Evolutionary conservation across 2,329 filamentous ascomycete genomes (phyloP).

Genomic region (Bipolaris sorokiniana): DNA sequence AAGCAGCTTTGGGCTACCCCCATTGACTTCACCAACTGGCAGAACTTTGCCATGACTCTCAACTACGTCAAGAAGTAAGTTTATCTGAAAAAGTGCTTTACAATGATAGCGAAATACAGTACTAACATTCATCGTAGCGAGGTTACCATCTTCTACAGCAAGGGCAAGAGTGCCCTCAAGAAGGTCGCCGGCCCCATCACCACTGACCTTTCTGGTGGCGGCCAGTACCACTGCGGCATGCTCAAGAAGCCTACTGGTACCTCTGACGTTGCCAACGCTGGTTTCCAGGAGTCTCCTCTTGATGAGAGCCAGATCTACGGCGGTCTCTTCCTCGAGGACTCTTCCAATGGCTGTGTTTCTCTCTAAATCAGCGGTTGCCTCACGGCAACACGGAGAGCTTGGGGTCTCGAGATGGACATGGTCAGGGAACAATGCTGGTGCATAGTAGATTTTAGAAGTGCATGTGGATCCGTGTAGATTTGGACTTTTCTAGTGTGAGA

Average conservation of each 20-base stretch:
- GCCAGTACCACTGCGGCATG: slow-evolving; percentile 67
- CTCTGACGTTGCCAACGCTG: slow-evolving; percentile 47
- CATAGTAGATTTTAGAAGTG: background rate
- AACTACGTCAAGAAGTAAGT: slow-evolving; percentile 63
- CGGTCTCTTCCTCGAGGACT: slow-evolving; percentile 49
- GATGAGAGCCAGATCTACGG: slow-evolving; percentile 51
- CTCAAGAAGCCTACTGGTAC: slow-evolving; percentile 65
- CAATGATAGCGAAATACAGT: background rate
- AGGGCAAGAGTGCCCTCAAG: slow-evolving; percentile 54
- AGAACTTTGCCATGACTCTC: slow-evolving; percentile 67
- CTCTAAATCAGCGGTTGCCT: slow-evolving; percentile 19
- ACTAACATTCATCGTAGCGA: slow-evolving; percentile 50
- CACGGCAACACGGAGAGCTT: background rate
- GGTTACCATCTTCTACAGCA: slow-evolving; percentile 64
- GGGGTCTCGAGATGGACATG: background rate
- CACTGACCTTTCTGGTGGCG: slow-evolving; percentile 63
- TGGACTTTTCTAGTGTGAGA: background rate
- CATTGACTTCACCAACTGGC: slow-evolving; percentile 60
- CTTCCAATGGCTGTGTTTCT: slow-evolving; percentile 42
- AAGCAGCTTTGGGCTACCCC: slow-evolving; percentile 57
- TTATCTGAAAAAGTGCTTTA: background rate
- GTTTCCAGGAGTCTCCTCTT: slow-evolving; percentile 43
- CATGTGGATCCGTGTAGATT: background rate
- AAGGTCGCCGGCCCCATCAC: slow-evolving; percentile 54
- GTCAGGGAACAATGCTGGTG: background rate